Evolutionary conservation across 345 rosid species (phyloP), one percentile per base, ranked within the genome.

Genomic region (Eucalyptus rudis): DNA sequence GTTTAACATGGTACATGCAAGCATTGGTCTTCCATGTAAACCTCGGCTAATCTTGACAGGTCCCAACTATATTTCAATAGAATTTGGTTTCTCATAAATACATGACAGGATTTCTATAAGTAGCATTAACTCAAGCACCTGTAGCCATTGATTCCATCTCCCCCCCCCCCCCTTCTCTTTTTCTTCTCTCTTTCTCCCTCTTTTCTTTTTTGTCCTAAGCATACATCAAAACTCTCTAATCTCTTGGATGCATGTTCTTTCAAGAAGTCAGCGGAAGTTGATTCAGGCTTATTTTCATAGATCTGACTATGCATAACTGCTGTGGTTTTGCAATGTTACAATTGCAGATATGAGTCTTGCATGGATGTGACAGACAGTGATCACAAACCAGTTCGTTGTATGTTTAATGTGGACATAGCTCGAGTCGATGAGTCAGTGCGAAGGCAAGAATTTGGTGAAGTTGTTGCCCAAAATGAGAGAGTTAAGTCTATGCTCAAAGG

Each of bases 311-410:
- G 16, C 56, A 49, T 86, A 49, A 49, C 44, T 86, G 87, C 40
- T 86, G 62, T 86, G 62, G 54, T 86, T 56, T 86, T 86, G 64
- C 84, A 76, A 10, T 76, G 47, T 40, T 66, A 40, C 49, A 20
- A 33, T 62, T 27, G 43, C 91, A 98, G 99, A 93, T 98, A 98
- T 80, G 98, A 94, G 89, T 97, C 98, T 88, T 95, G 97, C 95
- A 98, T 98, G 99, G 99, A 97, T 52, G 99, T 98, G 87, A 95
- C 93, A 17, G 99, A 96, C 93, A 98, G 99, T 79, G 99, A 98
- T 91, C 99, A 98, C 94, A 96, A 97, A 92, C 99, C 99, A 2
- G 99, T 98, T 20, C 98, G 98, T 58, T 96, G 99, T 90, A 96
- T 96, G 89, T 95, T 98, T 92, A 94, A 93, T 91, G 94, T 95